phyloP scores from a whole-genome alignment of 768 basidiomycete genomes.

The Tephrocybe sp. region DNA sequence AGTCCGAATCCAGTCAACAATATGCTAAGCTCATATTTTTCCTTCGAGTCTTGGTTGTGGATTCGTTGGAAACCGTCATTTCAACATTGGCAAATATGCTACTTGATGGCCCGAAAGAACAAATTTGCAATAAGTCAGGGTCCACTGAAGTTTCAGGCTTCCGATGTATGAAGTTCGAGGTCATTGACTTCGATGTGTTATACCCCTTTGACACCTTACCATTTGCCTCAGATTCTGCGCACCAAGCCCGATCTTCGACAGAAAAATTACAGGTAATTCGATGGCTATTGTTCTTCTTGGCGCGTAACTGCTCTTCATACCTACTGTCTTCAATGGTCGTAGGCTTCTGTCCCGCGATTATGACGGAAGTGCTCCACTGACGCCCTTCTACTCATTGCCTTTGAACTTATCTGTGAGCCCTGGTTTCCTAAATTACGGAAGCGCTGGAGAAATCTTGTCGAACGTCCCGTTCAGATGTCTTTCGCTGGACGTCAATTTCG shows the following conservation, averaged over 20 bases:
- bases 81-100: neutral
- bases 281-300: conserved; percentile 8
- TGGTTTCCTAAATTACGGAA: conserved; percentile 12
- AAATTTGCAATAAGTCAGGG: conserved; percentile 1
- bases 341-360: conserved; percentile 25
- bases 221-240: conserved; percentile 9
- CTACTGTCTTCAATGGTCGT: conserved; percentile 5
- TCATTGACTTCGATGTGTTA: conserved; percentile 16
- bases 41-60: neutral
- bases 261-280: conserved; percentile 14
- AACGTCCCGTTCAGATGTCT: conserved; percentile 23
- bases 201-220: conserved; percentile 15
- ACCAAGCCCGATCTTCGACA: conserved; percentile 14
- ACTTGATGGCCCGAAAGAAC: neutral
- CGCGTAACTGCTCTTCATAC: conserved; percentile 2
- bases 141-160: conserved; percentile 6
- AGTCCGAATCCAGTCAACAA: conserved; percentile 12
- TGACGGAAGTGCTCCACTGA: conserved; percentile 18
- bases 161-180: conserved; percentile 16
- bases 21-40: conserved; percentile 2
- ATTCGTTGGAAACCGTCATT: conserved; percentile 8
- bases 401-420: conserved; percentile 4
- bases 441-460: conserved; percentile 20
- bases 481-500: conserved; percentile 29
- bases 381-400: conserved; percentile 12